Conservation (phyloP, 805 yeast genomes). For the Nakazawaea pomicola region DNA sequence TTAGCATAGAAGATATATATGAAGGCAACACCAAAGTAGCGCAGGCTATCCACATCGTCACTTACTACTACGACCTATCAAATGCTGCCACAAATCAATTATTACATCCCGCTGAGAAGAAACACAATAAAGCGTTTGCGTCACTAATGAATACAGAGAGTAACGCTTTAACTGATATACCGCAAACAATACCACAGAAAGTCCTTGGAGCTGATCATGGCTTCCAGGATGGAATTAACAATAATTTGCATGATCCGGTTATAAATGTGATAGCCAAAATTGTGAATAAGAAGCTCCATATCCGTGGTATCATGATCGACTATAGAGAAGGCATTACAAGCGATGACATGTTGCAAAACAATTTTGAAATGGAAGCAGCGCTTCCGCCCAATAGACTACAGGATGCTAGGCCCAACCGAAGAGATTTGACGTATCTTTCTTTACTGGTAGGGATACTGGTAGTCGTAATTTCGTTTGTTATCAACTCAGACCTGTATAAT, state of each 20-base stretch:
- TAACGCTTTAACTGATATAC: too few relatives aligned
- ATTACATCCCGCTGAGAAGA: constrained; percentile 1
- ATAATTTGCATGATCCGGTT: constrained; percentile 4
- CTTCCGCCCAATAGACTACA: constrained; percentile 6
- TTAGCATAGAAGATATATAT: constrained; percentile 7
- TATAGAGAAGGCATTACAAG: constrained; percentile 3
- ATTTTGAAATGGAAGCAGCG: constrained; percentile 5
- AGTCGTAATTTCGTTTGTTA: too few relatives aligned
- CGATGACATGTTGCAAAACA: constrained; percentile 7
- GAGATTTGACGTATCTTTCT: too few relatives aligned
- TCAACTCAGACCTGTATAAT: constrained; percentile 4
- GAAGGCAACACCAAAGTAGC: constrained; percentile 7
- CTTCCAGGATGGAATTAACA: constrained; percentile 8
- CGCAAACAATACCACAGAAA: neutral
- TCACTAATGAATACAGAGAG: too few relatives aligned
- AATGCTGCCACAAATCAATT: neutral
- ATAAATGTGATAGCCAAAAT: constrained; percentile 5
- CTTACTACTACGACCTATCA: constrained; percentile 4
- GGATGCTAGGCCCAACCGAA: too few relatives aligned
- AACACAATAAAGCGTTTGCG: constrained; percentile 7
- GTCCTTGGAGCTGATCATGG: constrained; percentile 8
- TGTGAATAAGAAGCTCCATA: neutral
- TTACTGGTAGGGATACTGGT: too few relatives aligned
- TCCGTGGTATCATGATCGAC: constrained; percentile 9
- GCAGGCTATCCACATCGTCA: constrained; percentile 4